phyloP scores from a whole-genome alignment of 2,329 filamentous ascomycete species.

The Apiospora marii region DNA sequence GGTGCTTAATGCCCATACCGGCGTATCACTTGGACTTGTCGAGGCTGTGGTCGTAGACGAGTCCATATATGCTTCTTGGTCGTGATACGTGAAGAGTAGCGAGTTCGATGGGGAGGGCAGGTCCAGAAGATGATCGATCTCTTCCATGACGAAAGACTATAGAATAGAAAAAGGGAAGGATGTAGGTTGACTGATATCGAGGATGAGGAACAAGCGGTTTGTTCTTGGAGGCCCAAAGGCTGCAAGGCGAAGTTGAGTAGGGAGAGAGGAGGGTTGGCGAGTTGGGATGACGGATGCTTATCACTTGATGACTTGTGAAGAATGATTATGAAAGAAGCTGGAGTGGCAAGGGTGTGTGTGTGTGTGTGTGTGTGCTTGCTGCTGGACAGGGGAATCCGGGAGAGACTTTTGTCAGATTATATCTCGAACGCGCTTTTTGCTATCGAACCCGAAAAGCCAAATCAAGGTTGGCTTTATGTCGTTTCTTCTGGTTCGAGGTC shows the following conservation, averaged over 20 bases:
- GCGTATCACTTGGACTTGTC: slow-evolving; percentile 48
- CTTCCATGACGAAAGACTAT: slow-evolving; percentile 39
- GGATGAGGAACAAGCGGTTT: neutral
- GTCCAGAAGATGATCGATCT: slow-evolving; percentile 40
- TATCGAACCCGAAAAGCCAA: neutral
- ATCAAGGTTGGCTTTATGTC: slow-evolving; percentile 19
- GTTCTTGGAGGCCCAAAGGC: neutral
- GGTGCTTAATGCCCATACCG: slow-evolving; percentile 38
- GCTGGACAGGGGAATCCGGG: slow-evolving; percentile 1
- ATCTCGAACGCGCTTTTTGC: neutral
- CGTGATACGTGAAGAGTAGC: slow-evolving; percentile 45
- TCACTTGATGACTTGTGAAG: slow-evolving; percentile 18
- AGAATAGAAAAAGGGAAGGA: neutral
- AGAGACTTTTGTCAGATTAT: slow-evolving; percentile 12
- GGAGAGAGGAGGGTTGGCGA: neutral
- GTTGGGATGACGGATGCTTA: slow-evolving; percentile 20
- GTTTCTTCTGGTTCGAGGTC: slow-evolving; percentile 8
- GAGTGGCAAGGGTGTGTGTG: neutral
- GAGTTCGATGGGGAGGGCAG: slow-evolving; percentile 45
- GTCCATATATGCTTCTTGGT: slow-evolving; percentile 47
- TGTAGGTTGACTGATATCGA: neutral
- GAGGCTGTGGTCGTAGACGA: slow-evolving; percentile 44
- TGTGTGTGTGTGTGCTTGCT: neutral
- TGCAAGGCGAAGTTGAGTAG: neutral
- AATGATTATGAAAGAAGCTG: slow-evolving; percentile 11